Base-by-base conservation (phyloP, 495 filamentous ascomycete species). In the Hyphodiscus hymeniophilus region DNA sequence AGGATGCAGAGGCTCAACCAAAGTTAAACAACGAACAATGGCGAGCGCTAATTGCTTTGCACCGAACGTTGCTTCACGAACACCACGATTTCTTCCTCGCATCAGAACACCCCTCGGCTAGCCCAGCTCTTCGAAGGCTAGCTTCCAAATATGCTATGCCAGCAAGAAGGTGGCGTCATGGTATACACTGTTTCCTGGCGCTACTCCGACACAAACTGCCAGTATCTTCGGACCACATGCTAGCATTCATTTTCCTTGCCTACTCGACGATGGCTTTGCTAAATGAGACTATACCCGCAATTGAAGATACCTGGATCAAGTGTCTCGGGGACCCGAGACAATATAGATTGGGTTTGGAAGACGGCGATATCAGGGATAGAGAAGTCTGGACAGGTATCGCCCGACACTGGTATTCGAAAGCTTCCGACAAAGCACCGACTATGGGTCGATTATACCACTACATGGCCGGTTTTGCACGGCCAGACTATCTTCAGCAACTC, bases 241-340 rank as follows among this genome's bases (percentile, higher is more conserved):
- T 89, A 0, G 72, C 80, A 0, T 92, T 88, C 55, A 86, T 92
- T 32, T 85, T 86, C 48, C 57, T 88, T 21, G 84, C 87, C 0
- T 92, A 92, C 56, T 81, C 81, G 13, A 87, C 87, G 76, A 82
- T 91, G 74, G 80, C 84, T 0, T 60, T 92, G 3, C 67, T 92
- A 0, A 74, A 84, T 48, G 87, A 91, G 59, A 89, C 82, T 0
- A 81, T 89, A 0, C 74, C 81, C 1, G 65, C 72, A 0, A 94
- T 90, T 57, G 74, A 84, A 52, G 85, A 90, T 42, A 94, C 83
- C 0, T 95, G 90, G 89, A 84, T 94, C 15, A 90, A 95, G 54
- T 94, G 86, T 56, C 69, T 95, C 0, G 87, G 88, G 0, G 87
- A 92, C 61, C 64, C 91, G 2, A 81, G 77, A 0, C 64, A 66